phyloP scores from a whole-genome alignment of 805 yeast genomes.

The Monosporozyma yasuniensis region DNA sequence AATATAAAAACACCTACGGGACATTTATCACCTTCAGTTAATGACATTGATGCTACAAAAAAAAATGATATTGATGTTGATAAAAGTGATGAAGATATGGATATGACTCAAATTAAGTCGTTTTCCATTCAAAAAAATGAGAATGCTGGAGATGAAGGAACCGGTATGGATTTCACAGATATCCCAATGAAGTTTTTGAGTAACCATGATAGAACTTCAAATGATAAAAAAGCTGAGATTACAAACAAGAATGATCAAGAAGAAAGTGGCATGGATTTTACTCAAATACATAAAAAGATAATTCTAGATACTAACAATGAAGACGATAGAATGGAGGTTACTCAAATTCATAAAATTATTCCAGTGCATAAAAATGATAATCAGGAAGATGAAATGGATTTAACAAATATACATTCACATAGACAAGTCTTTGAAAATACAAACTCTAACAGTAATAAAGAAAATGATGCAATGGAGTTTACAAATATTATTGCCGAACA shows the following conservation, averaged over 20 bases:
- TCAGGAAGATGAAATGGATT: background rate
- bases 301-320: background rate
- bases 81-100: slow-evolving; percentile 2
- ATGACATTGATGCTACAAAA: background rate
- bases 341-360: background rate
- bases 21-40: background rate
- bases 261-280: background rate
- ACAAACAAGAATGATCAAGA: background rate
- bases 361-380: background rate
- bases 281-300: background rate
- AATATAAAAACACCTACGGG: background rate
- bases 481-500: background rate
- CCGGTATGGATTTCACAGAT: background rate
- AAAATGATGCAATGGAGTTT: background rate
- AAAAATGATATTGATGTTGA: background rate
- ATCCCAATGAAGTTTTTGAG: background rate
- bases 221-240: background rate
- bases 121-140: background rate
- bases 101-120: slow-evolving; percentile 4
- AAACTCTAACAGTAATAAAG: background rate
- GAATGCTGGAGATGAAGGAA: background rate
- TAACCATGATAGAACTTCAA: background rate
- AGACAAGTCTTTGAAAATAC: background rate
- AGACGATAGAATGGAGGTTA: background rate
- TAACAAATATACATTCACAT: background rate